Percentiles rank a stretch among this genome's conserved stretches.
Evolutionary conservation across 805 yeast genomes (phyloP).

Genomic region (Candida piceae): DNA sequence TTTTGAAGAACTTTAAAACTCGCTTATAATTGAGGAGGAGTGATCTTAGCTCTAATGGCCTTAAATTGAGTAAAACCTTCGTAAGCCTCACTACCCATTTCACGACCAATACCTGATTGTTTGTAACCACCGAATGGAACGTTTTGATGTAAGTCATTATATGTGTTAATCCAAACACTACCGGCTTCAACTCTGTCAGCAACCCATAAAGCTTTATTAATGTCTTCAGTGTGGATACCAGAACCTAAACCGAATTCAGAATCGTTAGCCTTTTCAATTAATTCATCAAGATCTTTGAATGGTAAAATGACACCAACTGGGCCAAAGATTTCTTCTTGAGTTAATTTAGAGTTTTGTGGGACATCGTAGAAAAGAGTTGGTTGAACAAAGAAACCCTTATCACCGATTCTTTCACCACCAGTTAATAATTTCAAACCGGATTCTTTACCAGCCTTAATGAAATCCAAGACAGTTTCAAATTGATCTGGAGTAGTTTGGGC

Average conservation of each 20-base stretch:
- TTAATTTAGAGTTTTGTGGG: constrained; percentile 64
- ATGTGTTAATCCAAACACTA: constrained; percentile 76
- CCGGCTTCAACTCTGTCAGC: constrained; percentile 70
- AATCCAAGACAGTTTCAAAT: constrained; percentile 57
- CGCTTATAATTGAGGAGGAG: constrained; percentile 15
- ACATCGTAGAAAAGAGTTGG: constrained; percentile 90
- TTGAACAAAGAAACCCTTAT: constrained; percentile 64
- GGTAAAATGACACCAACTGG: constrained; percentile 78
- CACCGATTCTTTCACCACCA: constrained; percentile 77
- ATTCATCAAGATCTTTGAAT: constrained; percentile 71
- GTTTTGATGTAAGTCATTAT: constrained; percentile 60
- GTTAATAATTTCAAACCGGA: constrained; percentile 69
- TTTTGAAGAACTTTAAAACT: not conserved
- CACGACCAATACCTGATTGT: constrained; percentile 68
- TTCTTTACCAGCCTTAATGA: constrained; percentile 56
- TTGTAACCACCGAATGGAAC: constrained; percentile 73
- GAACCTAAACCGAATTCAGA: constrained; percentile 84
- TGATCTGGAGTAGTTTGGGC: constrained; percentile 69
- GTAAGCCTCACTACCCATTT: constrained; percentile 64
- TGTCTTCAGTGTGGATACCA: constrained; percentile 71
- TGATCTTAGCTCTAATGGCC: constrained; percentile 51
- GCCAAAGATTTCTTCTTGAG: constrained; percentile 88
- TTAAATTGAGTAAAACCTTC: constrained; percentile 61
- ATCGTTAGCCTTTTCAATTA: constrained; percentile 66
- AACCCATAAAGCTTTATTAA: constrained; percentile 61